Evolutionary conservation across 441 rosid genomes (phyloP).

Genomic region (Dalechampia spathulata): DNA sequence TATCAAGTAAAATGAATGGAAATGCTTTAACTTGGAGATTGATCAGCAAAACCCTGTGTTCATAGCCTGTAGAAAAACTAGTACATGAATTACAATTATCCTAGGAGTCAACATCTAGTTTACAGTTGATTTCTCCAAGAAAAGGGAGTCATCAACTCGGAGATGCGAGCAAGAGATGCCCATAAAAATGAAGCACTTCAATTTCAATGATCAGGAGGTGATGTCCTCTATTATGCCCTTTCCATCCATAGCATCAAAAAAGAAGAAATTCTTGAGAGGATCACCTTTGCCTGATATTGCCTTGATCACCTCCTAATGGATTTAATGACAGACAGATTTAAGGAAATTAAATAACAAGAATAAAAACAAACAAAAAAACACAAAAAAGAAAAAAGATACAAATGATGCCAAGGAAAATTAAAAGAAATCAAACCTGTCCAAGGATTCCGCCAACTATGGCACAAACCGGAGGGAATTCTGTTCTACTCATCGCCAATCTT

Average conservation of each 20-base stretch:
- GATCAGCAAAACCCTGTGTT: background rate
- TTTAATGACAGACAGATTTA: conserved; percentile 1
- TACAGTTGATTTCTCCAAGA: conserved; percentile 1
- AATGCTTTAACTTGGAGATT: background rate
- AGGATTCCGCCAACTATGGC: conserved; percentile 80
- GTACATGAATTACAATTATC: background rate
- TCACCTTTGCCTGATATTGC: conserved; percentile 85
- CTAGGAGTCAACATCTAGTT: background rate
- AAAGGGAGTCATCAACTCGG: background rate
- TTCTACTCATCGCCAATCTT: conserved; percentile 40
- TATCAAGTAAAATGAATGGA: too few relatives aligned
- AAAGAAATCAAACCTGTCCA: conserved; percentile 53
- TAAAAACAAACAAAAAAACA: too few relatives aligned
- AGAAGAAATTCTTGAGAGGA: conserved; percentile 71
- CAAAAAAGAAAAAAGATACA: background rate
- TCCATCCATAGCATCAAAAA: conserved; percentile 44
- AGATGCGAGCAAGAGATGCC: background rate
- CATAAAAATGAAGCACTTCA: conserved; percentile 7
- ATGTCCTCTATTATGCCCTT: conserved; percentile 61
- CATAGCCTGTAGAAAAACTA: background rate
- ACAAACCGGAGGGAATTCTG: conserved; percentile 81
- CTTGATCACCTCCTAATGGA: conserved; percentile 75
- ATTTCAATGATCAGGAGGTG: conserved; percentile 25
- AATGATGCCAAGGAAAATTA: background rate
- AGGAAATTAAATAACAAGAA: background rate